Conservation (phyloP, 805 yeast genomes). For the Tetrapisispora phaffii region DNA sequence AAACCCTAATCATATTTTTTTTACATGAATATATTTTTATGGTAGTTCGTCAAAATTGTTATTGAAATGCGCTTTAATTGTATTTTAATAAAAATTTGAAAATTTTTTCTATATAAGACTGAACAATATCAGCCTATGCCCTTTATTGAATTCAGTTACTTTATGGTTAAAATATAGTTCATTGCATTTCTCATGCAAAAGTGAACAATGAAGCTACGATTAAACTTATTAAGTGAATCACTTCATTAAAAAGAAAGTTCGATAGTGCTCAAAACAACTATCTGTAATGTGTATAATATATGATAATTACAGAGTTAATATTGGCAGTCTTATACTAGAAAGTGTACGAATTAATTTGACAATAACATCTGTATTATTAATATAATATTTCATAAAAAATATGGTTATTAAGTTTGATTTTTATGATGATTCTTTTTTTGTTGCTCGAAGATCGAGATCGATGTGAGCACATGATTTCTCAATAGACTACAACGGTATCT, state of each 20-base stretch:
- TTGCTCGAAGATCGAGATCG: slow-evolving; percentile 40
- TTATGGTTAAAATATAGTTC: too few relatives aligned
- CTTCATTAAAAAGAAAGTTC: not conserved
- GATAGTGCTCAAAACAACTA: not conserved
- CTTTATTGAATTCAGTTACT: too few relatives aligned
- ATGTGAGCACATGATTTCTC: slow-evolving; percentile 69
- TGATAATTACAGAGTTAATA: not conserved
- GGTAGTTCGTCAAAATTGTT: too few relatives aligned
- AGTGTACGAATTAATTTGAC: not conserved
- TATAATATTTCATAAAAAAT: not conserved
- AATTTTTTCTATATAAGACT: too few relatives aligned
- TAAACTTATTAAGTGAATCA: too few relatives aligned
- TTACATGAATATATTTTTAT: too few relatives aligned
- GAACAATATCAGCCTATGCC: too few relatives aligned
- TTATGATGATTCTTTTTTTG: slow-evolving; percentile 28
- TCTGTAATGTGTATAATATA: not conserved
- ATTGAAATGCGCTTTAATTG: too few relatives aligned
- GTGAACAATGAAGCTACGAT: too few relatives aligned
- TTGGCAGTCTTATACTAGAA: not conserved
- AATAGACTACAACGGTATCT: slow-evolving; percentile 98
- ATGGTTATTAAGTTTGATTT: slow-evolving; percentile 1
- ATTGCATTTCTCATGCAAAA: too few relatives aligned
- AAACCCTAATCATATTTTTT: too few relatives aligned
- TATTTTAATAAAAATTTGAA: too few relatives aligned
- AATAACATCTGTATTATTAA: not conserved